Conservation (phyloP, 345 rosid genomes). For the Heritiera littoralis region DNA sequence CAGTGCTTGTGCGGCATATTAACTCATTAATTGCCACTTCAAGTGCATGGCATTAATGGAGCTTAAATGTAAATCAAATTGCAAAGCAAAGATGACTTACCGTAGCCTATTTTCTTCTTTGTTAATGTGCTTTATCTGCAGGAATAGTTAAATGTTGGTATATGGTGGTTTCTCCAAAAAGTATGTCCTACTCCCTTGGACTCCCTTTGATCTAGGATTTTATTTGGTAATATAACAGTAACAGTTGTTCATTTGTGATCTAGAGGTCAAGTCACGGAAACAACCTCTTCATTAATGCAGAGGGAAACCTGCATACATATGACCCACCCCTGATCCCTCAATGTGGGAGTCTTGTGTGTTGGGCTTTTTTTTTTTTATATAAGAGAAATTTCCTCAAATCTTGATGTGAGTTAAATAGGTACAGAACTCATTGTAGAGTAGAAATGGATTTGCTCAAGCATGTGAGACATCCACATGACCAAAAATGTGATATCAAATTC, state of each 20-base stretch:
- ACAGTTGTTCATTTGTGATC: too few species aligned
- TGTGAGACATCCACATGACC: background rate
- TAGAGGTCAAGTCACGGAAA: too few species aligned
- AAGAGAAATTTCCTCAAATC: background rate
- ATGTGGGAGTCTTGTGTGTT: too few species aligned
- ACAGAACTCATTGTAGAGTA: background rate
- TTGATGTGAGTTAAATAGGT: background rate
- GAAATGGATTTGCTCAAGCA: background rate
- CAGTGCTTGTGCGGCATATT: background rate
- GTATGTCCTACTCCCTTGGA: slow-evolving; percentile 6
- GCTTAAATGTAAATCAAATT: slow-evolving; percentile 9
- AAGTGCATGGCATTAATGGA: background rate
- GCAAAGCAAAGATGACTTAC: background rate
- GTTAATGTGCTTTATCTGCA: background rate
- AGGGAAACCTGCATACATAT: too few species aligned
- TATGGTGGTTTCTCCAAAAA: background rate
- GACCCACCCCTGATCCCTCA: too few species aligned
- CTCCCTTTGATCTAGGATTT: background rate
- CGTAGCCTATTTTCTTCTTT: background rate
- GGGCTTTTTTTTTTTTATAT: too few species aligned
- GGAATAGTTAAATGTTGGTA: background rate
- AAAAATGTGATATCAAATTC: background rate
- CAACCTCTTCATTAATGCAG: too few species aligned
- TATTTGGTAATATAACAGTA: background rate
- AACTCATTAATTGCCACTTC: background rate